Evolutionary conservation across 768 basidiomycete genomes (phyloP).

Genomic region (Phylloporus sp.): DNA sequence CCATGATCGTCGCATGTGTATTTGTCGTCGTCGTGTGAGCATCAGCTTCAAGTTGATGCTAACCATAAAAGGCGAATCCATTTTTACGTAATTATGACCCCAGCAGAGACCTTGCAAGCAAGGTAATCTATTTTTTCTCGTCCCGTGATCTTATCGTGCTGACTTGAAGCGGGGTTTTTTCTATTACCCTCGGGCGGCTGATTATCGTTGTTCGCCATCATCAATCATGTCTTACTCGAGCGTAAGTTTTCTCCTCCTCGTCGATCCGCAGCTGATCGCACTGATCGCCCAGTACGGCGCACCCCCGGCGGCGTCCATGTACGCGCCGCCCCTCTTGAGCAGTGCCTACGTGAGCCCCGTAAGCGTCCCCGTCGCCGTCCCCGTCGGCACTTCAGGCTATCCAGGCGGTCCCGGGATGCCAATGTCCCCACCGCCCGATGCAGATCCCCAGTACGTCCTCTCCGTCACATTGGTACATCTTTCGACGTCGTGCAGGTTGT

Average conservation of each 20-base stretch:
- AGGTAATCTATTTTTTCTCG: not conserved
- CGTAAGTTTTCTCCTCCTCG: slow-evolving; percentile 8
- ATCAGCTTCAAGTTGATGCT: no score
- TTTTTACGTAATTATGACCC: no score
- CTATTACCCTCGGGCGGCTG: not conserved
- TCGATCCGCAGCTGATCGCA: not conserved
- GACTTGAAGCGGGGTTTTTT: no score
- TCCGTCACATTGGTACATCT: no score
- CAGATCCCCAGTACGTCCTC: slow-evolving; percentile 64
- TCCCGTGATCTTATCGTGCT: not conserved
- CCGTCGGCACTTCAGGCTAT: slow-evolving; percentile 8
- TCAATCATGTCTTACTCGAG: slow-evolving; percentile 17
- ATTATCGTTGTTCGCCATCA: slow-evolving; percentile 7
- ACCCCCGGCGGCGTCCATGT: slow-evolving; percentile 8
- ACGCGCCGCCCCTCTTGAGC: not conserved
- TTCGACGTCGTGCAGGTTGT: slow-evolving; percentile 32
- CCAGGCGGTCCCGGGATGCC: not conserved
- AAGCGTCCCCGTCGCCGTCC: no score
- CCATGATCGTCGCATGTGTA: no score
- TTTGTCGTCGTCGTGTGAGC: no score
- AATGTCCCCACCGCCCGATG: slow-evolving; percentile 40
- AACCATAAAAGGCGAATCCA: no score
- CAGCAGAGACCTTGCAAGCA: no score
- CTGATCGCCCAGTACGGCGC: slow-evolving; percentile 7
- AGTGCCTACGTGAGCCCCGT: not conserved